Percentiles rank a stretch among this genome's conserved stretches.
These are phyloP conservation scores for Tremella fuciformis DNA, from an alignment of 768 basidiomycete genomes.

Conservation along the genomic window DNA sequence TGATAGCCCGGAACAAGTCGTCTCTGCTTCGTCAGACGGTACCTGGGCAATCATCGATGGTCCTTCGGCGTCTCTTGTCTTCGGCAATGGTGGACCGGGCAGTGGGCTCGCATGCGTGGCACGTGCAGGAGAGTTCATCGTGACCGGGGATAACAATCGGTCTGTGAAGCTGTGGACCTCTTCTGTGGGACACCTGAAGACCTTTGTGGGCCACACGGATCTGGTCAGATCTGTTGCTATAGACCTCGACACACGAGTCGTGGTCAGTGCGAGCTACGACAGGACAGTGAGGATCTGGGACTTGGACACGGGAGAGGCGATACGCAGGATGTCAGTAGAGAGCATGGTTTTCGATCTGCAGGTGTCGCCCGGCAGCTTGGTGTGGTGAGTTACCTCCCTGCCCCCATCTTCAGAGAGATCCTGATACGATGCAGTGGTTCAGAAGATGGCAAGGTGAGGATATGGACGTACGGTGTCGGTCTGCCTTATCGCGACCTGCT, in stretches of 20 bases:
- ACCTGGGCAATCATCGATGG: conserved; percentile 19
- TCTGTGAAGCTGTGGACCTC: conserved; percentile 27
- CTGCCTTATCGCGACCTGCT: conserved; percentile 33
- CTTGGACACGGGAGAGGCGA: conserved; percentile 16
- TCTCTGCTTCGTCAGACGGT: conserved; percentile 31
- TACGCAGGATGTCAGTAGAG: conserved; percentile 7
- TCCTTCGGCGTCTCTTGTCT: too few species aligned
- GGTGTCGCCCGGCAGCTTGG: neutral
- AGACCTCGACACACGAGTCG: conserved; percentile 12
- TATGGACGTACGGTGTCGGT: conserved; percentile 23
- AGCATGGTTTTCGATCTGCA: conserved; percentile 19
- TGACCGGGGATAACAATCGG: conserved; percentile 26
- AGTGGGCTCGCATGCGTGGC: conserved; percentile 36
- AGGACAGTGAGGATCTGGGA: conserved; percentile 31
- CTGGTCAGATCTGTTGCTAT: conserved; percentile 29
- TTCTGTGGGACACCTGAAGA: conserved; percentile 13
- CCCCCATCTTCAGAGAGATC: neutral
- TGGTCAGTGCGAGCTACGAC: conserved; percentile 40
- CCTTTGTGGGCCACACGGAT: conserved; percentile 30
- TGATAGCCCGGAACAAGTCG: conserved; percentile 4
- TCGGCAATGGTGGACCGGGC: neutral
- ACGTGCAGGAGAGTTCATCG: conserved; percentile 29
- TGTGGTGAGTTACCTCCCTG: conserved; percentile 17
- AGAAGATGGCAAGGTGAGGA: conserved; percentile 23
- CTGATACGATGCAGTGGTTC: conserved; percentile 17